Conservation (phyloP, 257 asterid species). For the Solanum gandarillasii region DNA sequence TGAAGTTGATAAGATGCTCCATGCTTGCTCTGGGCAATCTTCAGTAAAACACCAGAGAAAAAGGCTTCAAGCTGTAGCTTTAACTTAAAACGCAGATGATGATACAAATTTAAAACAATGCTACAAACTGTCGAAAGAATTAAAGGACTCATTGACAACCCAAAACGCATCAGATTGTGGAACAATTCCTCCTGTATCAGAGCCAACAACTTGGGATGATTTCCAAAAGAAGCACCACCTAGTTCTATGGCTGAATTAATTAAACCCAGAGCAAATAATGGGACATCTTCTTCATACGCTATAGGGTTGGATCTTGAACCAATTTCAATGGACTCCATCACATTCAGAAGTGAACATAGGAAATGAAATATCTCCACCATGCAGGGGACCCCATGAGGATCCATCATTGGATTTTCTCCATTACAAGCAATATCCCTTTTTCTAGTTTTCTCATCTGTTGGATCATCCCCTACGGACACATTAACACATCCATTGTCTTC, state of each 20-base stretch:
- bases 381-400: constrained; percentile 87
- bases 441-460: constrained; percentile 10
- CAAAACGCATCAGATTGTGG: constrained; percentile 80
- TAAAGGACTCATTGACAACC: constrained; percentile 88
- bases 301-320: constrained; percentile 69
- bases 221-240: constrained; percentile 66
- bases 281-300: constrained; percentile 92
- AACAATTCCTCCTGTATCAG: constrained; percentile 87
- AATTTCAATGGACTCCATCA: constrained; percentile 61
- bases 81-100: constrained; percentile 69
- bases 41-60: constrained; percentile 66
- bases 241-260: constrained; percentile 82
- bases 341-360: constrained; percentile 81
- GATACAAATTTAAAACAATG: constrained; percentile 88
- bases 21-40: constrained; percentile 68
- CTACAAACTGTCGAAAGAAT: constrained; percentile 89
- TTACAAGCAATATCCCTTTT: constrained; percentile 19
- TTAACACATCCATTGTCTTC: constrained; percentile 19
- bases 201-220: constrained; percentile 64
- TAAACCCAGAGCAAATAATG: constrained; percentile 86
- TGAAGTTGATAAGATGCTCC: constrained; percentile 90
- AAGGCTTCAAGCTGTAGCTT: constrained; percentile 88
- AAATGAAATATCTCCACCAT: constrained; percentile 88
- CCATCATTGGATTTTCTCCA: constrained; percentile 45
- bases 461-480: constrained; percentile 11